Percentiles rank a stretch among this genome's conserved stretches.
Conservation (phyloP, 768 basidiomycete genomes). For the Mycena leptocephala region DNA sequence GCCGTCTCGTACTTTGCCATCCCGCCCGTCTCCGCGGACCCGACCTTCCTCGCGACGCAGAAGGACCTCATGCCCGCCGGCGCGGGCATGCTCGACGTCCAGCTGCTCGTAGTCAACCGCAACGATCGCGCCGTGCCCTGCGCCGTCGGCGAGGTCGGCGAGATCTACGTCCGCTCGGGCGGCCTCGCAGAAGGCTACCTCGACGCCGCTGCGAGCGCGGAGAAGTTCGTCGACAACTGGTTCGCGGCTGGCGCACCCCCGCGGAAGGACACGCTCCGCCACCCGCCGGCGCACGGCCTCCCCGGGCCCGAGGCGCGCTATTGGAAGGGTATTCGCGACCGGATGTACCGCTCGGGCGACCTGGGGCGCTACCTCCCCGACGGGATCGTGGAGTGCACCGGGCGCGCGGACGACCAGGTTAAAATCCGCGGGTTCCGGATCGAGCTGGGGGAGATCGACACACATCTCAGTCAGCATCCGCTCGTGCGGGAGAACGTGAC, state of each 20-base stretch:
- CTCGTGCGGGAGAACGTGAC: constrained; percentile 98
- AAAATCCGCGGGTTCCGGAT: constrained; percentile 99
- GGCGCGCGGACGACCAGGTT: constrained; percentile 98
- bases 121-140: constrained; percentile 88
- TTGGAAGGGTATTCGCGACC: constrained; percentile 96
- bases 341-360: constrained; percentile 99
- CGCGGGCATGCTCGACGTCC: constrained; percentile 97
- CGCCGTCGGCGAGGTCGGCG: constrained; percentile 96
- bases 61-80: constrained; percentile 99
- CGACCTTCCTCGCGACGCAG: constrained; percentile 92
- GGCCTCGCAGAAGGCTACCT: constrained; percentile 97
- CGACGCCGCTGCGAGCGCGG: constrained; percentile 84
- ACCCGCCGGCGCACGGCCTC: constrained; percentile 72
- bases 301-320: constrained; percentile 83
- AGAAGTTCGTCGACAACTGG: constrained; percentile 98
- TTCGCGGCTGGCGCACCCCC: constrained; percentile 68
- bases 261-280: constrained; percentile 81
- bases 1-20: constrained; percentile 98
- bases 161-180: constrained; percentile 98
- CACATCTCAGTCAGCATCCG: constrained; percentile 93
- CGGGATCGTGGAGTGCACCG: constrained; percentile 96
- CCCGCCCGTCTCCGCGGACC: constrained; percentile 86
- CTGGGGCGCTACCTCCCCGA: constrained; percentile 94
- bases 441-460: constrained; percentile 98
- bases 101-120: constrained; percentile 96